phyloP scores from a whole-genome alignment of 495 filamentous ascomycete species.

The Penicillium riverlandense region DNA sequence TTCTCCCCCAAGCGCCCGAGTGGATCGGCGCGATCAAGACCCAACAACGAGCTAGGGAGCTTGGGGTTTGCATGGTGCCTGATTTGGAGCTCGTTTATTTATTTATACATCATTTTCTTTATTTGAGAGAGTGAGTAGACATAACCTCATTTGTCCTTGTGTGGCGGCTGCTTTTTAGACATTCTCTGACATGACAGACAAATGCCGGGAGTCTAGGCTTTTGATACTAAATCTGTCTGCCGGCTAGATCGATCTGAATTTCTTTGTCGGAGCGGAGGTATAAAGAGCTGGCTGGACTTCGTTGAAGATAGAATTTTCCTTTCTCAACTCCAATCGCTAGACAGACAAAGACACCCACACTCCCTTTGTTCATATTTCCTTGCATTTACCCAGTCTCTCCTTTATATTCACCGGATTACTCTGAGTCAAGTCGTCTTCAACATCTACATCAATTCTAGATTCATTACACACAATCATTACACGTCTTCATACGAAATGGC shows the following conservation, averaged over 20 bases:
- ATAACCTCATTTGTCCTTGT: no score
- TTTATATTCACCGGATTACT: no score
- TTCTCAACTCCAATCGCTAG: no score
- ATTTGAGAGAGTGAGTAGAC: no score
- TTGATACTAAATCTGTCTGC: no score
- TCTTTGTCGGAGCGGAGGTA: no score
- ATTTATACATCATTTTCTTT: no score
- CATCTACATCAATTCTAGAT: background rate
- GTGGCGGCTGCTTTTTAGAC: background rate
- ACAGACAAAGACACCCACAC: background rate
- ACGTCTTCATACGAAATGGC: constrained; percentile 14
- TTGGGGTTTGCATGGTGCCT: background rate
- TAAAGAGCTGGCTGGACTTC: no score
- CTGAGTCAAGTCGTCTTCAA: background rate
- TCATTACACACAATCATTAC: background rate
- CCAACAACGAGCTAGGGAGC: background rate
- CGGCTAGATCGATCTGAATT: no score
- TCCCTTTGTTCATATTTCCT: constrained; percentile 1
- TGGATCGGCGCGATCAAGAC: constrained; percentile 7
- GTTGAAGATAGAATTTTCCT: no score
- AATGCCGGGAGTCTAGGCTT: no score
- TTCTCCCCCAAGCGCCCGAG: constrained; percentile 22
- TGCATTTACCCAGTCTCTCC: background rate
- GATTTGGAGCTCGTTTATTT: no score
- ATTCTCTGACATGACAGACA: background rate